phyloP scores from a whole-genome alignment of 805 yeast genomes.

The Candida silvicultrix region DNA sequence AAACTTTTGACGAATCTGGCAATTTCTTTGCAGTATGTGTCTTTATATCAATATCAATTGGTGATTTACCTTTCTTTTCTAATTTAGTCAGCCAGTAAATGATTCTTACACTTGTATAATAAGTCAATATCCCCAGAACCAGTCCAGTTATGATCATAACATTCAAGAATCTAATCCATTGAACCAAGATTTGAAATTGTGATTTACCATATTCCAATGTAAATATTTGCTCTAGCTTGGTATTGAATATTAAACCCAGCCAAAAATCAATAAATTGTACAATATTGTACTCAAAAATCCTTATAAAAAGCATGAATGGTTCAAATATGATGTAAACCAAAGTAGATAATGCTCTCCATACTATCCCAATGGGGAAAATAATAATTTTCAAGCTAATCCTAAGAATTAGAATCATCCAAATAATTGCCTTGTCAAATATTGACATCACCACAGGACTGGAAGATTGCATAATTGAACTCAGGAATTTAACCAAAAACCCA shows the following conservation, averaged over 20 bases:
- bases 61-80: conserved; percentile 4
- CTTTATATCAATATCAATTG: not conserved
- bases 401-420: too few species aligned
- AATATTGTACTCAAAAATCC: conserved; percentile 16
- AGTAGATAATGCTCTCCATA: too few species aligned
- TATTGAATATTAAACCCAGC: conserved; percentile 11
- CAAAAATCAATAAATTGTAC: conserved; percentile 13
- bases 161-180: conserved; percentile 18
- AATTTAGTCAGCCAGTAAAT: conserved; percentile 18
- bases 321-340: conserved; percentile 8
- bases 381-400: not conserved
- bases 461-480: not conserved
- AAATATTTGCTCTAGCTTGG: conserved; percentile 10
- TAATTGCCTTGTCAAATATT: too few species aligned
- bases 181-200: conserved; percentile 13
- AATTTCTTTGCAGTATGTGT: too few species aligned
- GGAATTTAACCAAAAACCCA: not conserved
- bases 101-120: conserved; percentile 13
- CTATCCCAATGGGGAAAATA: not conserved
- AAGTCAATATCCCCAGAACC: conserved; percentile 16
- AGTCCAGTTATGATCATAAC: conserved; percentile 16
- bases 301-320: conserved; percentile 12
- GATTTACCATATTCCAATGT: conserved; percentile 10
- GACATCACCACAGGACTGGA: not conserved
- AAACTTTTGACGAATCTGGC: too few species aligned